A percentile compares a stretch with the other conserved stretches of the same genome.
These are phyloP conservation scores for Brassica cretica DNA, from an alignment of 345 rosid genomes.

Conservation along the genomic window DNA sequence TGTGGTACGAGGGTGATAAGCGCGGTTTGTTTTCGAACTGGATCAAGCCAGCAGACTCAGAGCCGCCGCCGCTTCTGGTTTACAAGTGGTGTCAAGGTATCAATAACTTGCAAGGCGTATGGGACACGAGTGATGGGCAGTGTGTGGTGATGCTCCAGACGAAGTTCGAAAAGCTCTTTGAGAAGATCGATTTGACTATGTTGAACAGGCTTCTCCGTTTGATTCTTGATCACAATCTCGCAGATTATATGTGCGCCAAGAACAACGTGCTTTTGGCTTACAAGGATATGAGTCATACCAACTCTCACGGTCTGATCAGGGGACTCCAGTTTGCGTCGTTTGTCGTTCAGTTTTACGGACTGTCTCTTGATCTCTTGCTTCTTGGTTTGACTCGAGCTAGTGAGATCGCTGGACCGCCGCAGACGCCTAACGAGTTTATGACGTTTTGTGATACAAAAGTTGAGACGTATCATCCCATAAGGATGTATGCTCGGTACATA, in stretches of 20 bases:
- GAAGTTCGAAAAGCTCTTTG: constrained; percentile 96
- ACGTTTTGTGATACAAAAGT: constrained; percentile 98
- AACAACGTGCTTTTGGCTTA: constrained; percentile 93
- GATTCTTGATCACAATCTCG: constrained; percentile 98
- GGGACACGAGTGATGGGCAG: constrained; percentile 99
- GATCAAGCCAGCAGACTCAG: constrained; percentile 99
- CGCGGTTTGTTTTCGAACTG: constrained; percentile 98
- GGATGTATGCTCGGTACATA: constrained; percentile 91
- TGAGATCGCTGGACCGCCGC: constrained; percentile 99
- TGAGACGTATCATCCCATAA: constrained; percentile 93
- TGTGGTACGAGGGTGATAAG: constrained; percentile 99
- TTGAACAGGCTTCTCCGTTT: constrained; percentile 95
- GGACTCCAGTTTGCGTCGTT: constrained; percentile 99
- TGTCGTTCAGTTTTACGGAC: constrained; percentile 97
- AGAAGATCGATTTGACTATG: constrained; percentile 99
- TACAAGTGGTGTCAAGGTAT: constrained; percentile 99
- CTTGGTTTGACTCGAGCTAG: constrained; percentile 98
- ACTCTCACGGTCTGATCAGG: constrained; percentile 95
- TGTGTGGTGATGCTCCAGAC: constrained; percentile 99
- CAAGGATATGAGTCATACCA: constrained; percentile 99
- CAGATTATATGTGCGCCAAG: constrained; percentile 98
- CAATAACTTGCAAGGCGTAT: constrained; percentile 91
- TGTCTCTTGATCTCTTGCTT: constrained; percentile 88
- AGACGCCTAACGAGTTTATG: constrained; percentile 97
- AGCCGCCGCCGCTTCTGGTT: constrained; percentile 97